These are phyloP conservation scores for Tulasnella sp. DNA, from an alignment of 768 basidiomycete species.

Conservation along the genomic window DNA sequence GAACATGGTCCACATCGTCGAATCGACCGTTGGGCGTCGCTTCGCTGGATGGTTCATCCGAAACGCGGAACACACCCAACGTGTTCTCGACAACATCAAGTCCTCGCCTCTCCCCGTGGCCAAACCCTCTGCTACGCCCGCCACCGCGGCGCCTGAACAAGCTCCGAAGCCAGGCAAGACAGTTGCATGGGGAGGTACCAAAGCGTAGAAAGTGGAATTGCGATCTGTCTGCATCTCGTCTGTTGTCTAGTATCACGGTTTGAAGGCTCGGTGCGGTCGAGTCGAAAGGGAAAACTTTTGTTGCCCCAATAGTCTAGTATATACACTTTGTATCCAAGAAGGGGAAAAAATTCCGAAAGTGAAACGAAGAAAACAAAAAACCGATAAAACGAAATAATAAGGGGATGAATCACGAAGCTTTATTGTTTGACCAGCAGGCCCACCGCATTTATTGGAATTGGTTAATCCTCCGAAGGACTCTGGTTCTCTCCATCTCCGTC, in stretches of 20 bases:
- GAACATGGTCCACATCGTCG: conserved; percentile 96
- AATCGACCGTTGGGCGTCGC: conserved; percentile 85
- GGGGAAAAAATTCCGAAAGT: neutral
- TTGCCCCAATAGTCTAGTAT: neutral
- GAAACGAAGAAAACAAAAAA: neutral
- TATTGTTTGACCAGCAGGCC: neutral
- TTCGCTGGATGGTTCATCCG: conserved; percentile 98
- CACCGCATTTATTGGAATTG: neutral
- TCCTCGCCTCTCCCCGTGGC: conserved; percentile 44
- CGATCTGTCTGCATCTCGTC: neutral
- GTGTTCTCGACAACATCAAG: conserved; percentile 73
- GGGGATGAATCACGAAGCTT: neutral
- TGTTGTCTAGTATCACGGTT: neutral
- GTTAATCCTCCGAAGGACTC: neutral
- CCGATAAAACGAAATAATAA: neutral
- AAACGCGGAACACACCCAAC: conserved; percentile 85
- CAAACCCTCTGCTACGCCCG: conserved; percentile 19
- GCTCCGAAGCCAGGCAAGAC: neutral
- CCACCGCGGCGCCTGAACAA: neutral
- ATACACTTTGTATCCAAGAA: neutral
- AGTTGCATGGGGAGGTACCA: conserved; percentile 16
- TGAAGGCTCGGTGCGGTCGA: neutral
- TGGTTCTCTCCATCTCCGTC: neutral
- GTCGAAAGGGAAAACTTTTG: neutral
- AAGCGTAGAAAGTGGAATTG: neutral